Evolutionary conservation across 1,284 basidiomycete species (phyloP).

Genomic region (Boletus chippewaensis): DNA sequence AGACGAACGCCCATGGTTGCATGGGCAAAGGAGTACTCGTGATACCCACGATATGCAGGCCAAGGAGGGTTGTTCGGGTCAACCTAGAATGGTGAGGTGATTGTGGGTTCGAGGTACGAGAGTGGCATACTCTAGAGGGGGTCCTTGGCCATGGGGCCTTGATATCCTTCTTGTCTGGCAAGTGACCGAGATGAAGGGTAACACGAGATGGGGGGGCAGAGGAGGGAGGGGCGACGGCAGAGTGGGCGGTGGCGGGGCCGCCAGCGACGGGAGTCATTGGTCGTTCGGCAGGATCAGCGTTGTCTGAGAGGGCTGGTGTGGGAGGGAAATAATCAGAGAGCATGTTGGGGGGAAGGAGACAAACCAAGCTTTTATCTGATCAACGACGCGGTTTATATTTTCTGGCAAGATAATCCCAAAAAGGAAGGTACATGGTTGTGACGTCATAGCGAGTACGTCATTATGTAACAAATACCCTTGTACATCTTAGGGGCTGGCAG

Average conservation of each 20-base stretch:
- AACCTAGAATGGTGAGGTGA: constrained; percentile 38
- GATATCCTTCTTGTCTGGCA: constrained; percentile 64
- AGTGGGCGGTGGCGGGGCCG: not conserved
- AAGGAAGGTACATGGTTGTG: constrained; percentile 28
- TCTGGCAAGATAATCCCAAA: constrained; percentile 12
- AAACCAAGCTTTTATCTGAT: constrained; percentile 17
- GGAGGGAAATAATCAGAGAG: constrained; percentile 25
- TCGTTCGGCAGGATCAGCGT: not conserved
- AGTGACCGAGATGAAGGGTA: constrained; percentile 61
- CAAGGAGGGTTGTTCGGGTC: constrained; percentile 96
- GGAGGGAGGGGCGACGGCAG: constrained; percentile 21
- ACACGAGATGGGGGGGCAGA: constrained; percentile 48
- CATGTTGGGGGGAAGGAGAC: constrained; percentile 13
- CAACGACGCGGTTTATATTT: constrained; percentile 23
- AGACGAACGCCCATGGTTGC: constrained; percentile 92
- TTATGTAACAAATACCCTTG: constrained; percentile 13
- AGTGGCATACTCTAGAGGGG: constrained; percentile 50
- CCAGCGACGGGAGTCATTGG: constrained; percentile 8
- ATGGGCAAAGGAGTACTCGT: constrained; percentile 93
- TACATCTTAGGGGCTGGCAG: not conserved
- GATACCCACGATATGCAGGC: constrained; percentile 93
- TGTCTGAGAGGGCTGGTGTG: constrained; percentile 16
- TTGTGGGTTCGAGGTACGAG: not conserved
- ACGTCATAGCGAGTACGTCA: no score
- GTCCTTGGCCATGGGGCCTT: constrained; percentile 66